Evolutionary conservation across 306 rosid genomes (phyloP).

Genomic region (Inga laurina): DNA sequence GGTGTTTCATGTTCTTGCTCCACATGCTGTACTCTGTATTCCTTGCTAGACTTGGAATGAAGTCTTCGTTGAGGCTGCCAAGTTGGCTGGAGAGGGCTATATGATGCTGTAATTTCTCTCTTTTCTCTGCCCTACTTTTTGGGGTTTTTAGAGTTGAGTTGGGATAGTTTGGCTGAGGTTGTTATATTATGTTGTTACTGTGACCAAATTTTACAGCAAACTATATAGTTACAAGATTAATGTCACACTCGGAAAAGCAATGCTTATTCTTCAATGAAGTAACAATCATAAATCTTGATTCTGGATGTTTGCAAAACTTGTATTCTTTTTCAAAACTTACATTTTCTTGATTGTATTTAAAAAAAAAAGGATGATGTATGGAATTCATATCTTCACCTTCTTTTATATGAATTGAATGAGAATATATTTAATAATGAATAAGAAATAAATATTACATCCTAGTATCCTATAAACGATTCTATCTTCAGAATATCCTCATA

Average conservation of each 20-base stretch:
- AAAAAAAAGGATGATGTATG: no score
- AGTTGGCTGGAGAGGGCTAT: constrained; percentile 87
- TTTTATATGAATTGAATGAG: no score
- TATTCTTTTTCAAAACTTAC: no score
- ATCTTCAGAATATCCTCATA: no score
- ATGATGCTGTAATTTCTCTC: constrained; percentile 22
- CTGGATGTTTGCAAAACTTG: no score
- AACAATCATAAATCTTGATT: no score
- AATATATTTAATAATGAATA: no score
- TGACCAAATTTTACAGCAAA: constrained; percentile 6
- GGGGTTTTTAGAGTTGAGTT: background rate
- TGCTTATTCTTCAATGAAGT: background rate
- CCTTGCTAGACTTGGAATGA: constrained; percentile 89
- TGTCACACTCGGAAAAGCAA: background rate
- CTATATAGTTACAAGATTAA: background rate
- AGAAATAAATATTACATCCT: no score
- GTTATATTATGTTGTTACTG: constrained; percentile 18
- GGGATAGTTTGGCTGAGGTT: constrained; percentile 13
- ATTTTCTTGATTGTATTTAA: no score
- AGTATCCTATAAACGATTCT: no score
- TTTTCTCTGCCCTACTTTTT: background rate
- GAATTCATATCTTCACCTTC: no score
- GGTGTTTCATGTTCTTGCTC: constrained; percentile 80
- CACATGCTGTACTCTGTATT: constrained; percentile 83
- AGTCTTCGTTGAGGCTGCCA: constrained; percentile 77